A percentile compares a stretch with the other conserved stretches of the same genome.
These are phyloP conservation scores for Solanum tarijense DNA, from an alignment of 257 asterid genomes.

Conservation along the genomic window DNA sequence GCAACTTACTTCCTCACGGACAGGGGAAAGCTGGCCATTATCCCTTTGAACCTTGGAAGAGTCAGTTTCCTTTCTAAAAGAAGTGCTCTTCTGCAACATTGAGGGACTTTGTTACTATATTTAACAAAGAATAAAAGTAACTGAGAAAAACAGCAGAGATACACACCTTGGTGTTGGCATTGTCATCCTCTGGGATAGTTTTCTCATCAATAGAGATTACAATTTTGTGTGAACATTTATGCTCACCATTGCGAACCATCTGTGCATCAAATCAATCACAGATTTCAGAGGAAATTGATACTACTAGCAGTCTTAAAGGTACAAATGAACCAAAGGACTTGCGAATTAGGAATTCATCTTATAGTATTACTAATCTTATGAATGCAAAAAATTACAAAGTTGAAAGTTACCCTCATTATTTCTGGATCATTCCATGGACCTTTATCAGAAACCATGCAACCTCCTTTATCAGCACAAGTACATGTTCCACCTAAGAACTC, in stretches of 20 bases:
- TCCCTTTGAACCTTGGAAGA: constrained; percentile 24
- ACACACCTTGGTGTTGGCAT: constrained; percentile 21
- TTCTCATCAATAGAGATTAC: constrained; percentile 55
- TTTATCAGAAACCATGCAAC: constrained; percentile 84
- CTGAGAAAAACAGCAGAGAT: neutral
- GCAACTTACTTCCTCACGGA: constrained; percentile 57
- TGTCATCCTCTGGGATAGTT: constrained; percentile 56
- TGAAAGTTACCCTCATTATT: constrained; percentile 57
- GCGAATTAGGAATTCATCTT: neutral
- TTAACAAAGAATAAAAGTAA: neutral
- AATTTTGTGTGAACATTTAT: constrained; percentile 55
- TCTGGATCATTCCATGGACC: constrained; percentile 97
- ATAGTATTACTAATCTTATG: neutral
- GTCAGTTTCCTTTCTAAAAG: constrained; percentile 24
- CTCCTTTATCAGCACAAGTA: constrained; percentile 80
- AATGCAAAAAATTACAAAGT: neutral
- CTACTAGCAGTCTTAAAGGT: neutral
- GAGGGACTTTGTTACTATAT: neutral
- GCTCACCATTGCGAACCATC: constrained; percentile 86
- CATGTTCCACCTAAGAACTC: constrained; percentile 95
- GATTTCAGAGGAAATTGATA: neutral
- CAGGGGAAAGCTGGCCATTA: constrained; percentile 36
- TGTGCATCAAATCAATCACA: constrained; percentile 14
- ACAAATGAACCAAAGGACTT: neutral
- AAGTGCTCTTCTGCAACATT: constrained; percentile 25